A percentile compares a stretch with the other conserved stretches of the same genome.
Evolutionary conservation across 768 basidiomycete species (phyloP).

Genomic region (Lactarius sp.): DNA sequence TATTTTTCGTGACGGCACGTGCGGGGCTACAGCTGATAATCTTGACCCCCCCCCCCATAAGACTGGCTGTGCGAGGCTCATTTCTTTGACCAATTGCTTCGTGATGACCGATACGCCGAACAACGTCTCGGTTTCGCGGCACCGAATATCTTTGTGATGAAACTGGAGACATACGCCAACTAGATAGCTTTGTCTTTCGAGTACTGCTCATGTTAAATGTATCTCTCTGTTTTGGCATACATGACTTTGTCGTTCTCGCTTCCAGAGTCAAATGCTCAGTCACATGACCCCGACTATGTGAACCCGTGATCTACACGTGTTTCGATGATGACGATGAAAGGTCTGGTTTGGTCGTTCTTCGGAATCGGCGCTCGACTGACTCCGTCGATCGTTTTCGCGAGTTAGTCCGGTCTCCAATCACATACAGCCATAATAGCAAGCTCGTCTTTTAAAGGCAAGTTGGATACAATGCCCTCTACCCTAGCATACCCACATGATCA

Average conservation of each 20-base stretch:
- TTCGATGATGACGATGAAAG: slow-evolving; percentile 5
- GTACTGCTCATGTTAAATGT: background rate
- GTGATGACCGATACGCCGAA: slow-evolving; percentile 54
- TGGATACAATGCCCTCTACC: slow-evolving; percentile 13
- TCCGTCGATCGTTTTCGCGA: too few relatives aligned
- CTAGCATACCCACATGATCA: slow-evolving; percentile 5
- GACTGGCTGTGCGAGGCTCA: slow-evolving; percentile 75
- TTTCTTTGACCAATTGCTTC: slow-evolving; percentile 61
- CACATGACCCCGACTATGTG: background rate
- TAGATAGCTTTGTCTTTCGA: background rate
- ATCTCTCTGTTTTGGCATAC: background rate
- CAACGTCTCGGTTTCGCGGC: slow-evolving; percentile 70
- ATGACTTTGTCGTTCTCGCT: too few relatives aligned
- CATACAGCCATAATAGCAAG: background rate
- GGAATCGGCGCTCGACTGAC: background rate
- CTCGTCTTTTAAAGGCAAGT: slow-evolving; percentile 14
- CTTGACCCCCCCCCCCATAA: slow-evolving; percentile 29
- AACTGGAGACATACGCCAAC: slow-evolving; percentile 40
- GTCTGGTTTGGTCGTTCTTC: slow-evolving; percentile 10
- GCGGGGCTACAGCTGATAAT: background rate
- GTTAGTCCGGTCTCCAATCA: background rate
- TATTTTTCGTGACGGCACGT: background rate
- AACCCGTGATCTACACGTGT: slow-evolving; percentile 24
- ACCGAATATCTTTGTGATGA: slow-evolving; percentile 76
- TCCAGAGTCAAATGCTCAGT: background rate